Conservation (phyloP, 345 rosid genomes). For the Brassica rapa region DNA sequence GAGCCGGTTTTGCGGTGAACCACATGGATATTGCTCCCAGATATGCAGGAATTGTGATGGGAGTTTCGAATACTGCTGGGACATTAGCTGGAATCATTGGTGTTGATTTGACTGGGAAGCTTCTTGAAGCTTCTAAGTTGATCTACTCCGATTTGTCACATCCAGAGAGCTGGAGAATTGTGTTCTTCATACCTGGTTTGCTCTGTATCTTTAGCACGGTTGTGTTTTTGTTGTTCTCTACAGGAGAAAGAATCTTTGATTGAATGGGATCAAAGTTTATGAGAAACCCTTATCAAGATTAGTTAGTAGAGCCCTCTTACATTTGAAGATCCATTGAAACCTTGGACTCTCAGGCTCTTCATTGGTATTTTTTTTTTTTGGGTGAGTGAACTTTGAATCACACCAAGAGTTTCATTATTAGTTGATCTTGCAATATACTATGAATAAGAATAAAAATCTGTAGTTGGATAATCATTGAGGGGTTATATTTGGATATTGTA, state of each 20-base stretch:
- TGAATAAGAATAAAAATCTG: conserved; percentile 20
- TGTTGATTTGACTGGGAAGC: conserved; percentile 81
- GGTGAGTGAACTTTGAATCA: conserved; percentile 34
- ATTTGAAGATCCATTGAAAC: conserved; percentile 21
- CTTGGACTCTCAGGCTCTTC: conserved; percentile 21
- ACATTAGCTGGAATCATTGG: conserved; percentile 94
- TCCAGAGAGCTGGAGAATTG: conserved; percentile 93
- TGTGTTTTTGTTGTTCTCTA: conserved; percentile 5
- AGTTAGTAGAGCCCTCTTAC: conserved; percentile 28
- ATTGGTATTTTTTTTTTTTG: conserved; percentile 22
- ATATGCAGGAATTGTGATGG: conserved; percentile 96
- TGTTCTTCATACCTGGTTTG: conserved; percentile 83
- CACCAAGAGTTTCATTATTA: conserved; percentile 37
- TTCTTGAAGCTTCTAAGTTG: conserved; percentile 84
- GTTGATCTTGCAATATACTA: conserved; percentile 18
- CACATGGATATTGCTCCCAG: conserved; percentile 99
- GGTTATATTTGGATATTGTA: conserved; percentile 28
- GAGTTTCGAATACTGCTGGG: conserved; percentile 96
- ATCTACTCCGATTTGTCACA: conserved; percentile 74
- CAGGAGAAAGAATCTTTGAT: conserved; percentile 49
- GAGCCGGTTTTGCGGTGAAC: conserved; percentile 98
- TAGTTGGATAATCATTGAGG: conserved; percentile 18
- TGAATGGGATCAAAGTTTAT: conserved; percentile 34
- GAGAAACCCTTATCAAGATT: conserved; percentile 32
- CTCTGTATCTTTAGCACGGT: conserved; percentile 82